A percentile compares a stretch with the other conserved stretches of the same genome.
These are phyloP conservation scores for Fraxinus platypoda DNA, from an alignment of 305 asterid species.

Conservation along the genomic window DNA sequence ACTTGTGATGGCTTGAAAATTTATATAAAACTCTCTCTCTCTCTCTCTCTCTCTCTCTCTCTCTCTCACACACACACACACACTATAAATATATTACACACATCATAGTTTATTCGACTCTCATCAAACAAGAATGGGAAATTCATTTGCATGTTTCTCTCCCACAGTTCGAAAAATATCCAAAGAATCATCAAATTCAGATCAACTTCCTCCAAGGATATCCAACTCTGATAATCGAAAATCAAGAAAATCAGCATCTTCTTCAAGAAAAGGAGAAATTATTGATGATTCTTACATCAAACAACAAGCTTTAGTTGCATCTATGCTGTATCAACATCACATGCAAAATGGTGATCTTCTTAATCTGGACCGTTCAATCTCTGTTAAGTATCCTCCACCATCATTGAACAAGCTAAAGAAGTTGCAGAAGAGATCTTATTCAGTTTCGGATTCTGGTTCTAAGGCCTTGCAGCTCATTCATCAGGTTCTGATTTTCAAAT, in stretches of 20 bases:
- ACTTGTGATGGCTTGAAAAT: background rate
- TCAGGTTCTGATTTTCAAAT: conserved; percentile 36
- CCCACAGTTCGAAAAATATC: conserved; percentile 24
- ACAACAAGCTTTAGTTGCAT: conserved; percentile 58
- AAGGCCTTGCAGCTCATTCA: conserved; percentile 32
- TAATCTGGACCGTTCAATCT: conserved; percentile 49
- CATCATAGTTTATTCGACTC: background rate
- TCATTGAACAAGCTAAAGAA: conserved; percentile 35
- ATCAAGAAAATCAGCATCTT: conserved; percentile 36
- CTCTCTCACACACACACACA: background rate
- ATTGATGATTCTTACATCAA: conserved; percentile 46
- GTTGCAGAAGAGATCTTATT: conserved; percentile 36
- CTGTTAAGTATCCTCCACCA: conserved; percentile 36
- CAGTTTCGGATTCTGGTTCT: conserved; percentile 42
- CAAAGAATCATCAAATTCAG: conserved; percentile 19
- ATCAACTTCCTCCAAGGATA: conserved; percentile 43
- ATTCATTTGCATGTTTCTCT: conserved; percentile 51
- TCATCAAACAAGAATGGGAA: conserved; percentile 42
- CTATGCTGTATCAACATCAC: conserved; percentile 58
- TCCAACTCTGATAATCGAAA: conserved; percentile 30
- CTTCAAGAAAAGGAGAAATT: conserved; percentile 20
- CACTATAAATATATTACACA: background rate
- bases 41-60: background rate
- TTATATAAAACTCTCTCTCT: no score
- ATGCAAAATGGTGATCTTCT: conserved; percentile 38